A percentile compares a stretch with the other conserved stretches of the same genome.
phyloP scores from a whole-genome alignment of 202 grass and related monocot genomes.

The Digitaria exilis region DNA sequence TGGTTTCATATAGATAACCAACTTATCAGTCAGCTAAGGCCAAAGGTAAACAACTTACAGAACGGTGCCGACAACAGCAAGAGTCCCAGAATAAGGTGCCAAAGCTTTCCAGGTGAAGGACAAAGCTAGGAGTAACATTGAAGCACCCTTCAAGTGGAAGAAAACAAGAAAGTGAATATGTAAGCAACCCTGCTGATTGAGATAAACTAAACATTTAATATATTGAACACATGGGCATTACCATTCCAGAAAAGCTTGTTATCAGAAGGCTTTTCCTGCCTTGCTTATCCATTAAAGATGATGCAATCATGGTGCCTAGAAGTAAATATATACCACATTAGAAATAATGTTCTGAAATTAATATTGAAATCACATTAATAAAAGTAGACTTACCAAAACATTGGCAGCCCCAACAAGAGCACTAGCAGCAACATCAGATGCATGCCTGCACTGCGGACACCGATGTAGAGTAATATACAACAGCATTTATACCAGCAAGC shows the following conservation, averaged over 20 bases:
- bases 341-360: slow-evolving; percentile 35
- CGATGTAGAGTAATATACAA: slow-evolving; percentile 98
- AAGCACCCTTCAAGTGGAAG: slow-evolving; percentile 67
- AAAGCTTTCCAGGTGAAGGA: slow-evolving; percentile 92
- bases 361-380: slow-evolving; percentile 9
- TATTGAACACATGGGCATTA: slow-evolving; percentile 38
- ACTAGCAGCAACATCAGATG: slow-evolving; percentile 98
- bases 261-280: slow-evolving; percentile 97
- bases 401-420: slow-evolving; percentile 96
- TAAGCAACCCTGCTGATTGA: neutral
- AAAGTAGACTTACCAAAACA: slow-evolving; percentile 77
- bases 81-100: slow-evolving; percentile 87
- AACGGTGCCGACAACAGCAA: slow-evolving; percentile 90
- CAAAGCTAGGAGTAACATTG: slow-evolving; percentile 90
- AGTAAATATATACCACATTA: slow-evolving; percentile 42
- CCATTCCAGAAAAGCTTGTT: slow-evolving; percentile 99
- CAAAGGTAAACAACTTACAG: slow-evolving; percentile 68
- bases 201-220: neutral
- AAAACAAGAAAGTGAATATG: neutral
- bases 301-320: slow-evolving; percentile 86
- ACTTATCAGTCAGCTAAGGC: neutral
- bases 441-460: slow-evolving; percentile 92
- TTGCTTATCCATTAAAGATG: slow-evolving; percentile 97
- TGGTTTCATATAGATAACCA: slow-evolving; percentile 1
- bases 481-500: slow-evolving; percentile 97